Base-by-base conservation (phyloP, 331 rosid species). In the Rhamnella rubrinervis region DNA sequence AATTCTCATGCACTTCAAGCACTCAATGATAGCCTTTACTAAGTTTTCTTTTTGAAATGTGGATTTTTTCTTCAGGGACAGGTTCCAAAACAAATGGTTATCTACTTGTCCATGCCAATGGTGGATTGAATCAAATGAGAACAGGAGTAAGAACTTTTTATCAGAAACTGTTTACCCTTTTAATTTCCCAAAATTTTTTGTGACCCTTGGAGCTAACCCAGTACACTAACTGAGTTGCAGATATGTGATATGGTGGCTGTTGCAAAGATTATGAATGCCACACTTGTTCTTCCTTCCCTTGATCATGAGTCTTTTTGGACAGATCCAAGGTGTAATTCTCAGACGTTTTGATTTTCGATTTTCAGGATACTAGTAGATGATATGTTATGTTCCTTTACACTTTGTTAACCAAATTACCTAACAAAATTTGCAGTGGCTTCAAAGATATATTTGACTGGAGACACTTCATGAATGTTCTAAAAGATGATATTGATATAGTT, bases 41-140 rank as follows among this genome's bases (percentile, higher is more conserved):
- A 18, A 67, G 53, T 40, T 73, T 57, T 57, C 31, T 5, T 51
- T 31, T 51, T 50, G 49, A 1, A 51, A 69, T 53, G 14, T 41
- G 46, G 44, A 49, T 59, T 67, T 49, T 70, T 40, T 9, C 17
- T 10, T 39, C 71, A 95, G 99, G 79, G 39, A 17, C 77, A 12
- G 63, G 61, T 12, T 67, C 86, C 17, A 83, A 81, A 69, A 86
- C 90, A n/a, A 91, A 85, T 77, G 99, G 99, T 55, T 95, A 91
- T 83, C 82, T 95, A 73, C 82, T 95, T 64, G 87, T 89, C 65
- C 97, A 95, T 81, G 96, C 99, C 66, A 95, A 95, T 55, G 99
- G 99, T 64, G 99, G 99, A 74, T 80, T 95, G 89, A 95, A 95
- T 82, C 99, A 95, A 80, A 95, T 95, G 99, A 91, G 99, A 88